A percentile compares a stretch with the other conserved stretches of the same genome.
Conservation (phyloP, 345 rosid genomes). For the Brassica cretica region DNA sequence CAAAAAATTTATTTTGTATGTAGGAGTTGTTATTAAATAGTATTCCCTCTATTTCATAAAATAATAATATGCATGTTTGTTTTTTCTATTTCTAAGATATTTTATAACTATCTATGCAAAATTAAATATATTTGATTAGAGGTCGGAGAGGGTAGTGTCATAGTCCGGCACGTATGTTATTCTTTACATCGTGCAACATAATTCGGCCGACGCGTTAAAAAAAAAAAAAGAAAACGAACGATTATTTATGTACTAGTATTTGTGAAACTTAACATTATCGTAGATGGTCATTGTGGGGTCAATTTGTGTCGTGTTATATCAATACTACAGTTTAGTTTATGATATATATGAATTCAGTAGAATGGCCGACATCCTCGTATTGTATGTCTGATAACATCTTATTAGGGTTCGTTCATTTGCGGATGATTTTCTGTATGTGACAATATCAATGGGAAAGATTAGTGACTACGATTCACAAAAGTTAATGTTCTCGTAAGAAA, state of each 20-base stretch:
- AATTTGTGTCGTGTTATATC: background rate
- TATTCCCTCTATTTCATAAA: background rate
- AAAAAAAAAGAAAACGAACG: background rate
- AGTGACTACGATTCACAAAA: background rate
- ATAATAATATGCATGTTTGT: background rate
- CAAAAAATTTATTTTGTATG: background rate
- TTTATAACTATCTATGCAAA: too few species aligned
- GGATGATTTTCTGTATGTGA: background rate
- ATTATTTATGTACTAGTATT: background rate
- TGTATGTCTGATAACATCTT: background rate
- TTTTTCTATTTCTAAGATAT: background rate
- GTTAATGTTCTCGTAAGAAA: too few species aligned
- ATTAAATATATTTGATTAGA: too few species aligned
- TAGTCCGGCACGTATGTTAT: slow-evolving; percentile 7
- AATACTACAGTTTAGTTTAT: background rate
- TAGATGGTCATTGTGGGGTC: slow-evolving; percentile 17
- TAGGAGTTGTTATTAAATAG: background rate
- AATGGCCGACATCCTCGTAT: slow-evolving; percentile 38
- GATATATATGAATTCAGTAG: background rate
- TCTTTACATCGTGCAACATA: slow-evolving; percentile 8
- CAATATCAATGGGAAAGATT: too few species aligned
- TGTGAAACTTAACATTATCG: background rate
- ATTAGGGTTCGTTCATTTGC: background rate
- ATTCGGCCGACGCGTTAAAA: slow-evolving; percentile 2
- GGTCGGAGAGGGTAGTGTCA: background rate